Percentiles rank a stretch among this genome's conserved stretches.
Evolutionary conservation across 768 basidiomycete species (phyloP).

Genomic region (Suillus sp.): DNA sequence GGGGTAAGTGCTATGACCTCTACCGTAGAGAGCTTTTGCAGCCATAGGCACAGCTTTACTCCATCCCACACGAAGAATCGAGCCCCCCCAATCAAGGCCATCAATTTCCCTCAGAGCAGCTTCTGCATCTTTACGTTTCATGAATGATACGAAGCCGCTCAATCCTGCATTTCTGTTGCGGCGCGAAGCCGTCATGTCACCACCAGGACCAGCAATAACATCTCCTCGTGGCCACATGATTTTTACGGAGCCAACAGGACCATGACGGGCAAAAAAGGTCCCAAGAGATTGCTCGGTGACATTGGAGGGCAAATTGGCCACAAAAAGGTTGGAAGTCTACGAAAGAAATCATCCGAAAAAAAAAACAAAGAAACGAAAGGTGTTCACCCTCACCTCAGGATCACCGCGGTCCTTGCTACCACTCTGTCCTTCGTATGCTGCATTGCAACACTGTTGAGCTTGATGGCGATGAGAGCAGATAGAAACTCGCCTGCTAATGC

Average conservation of each 20-base stretch:
- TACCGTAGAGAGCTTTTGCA: conserved; percentile 79
- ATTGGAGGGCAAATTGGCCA: conserved; percentile 87
- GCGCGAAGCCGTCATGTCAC: conserved; percentile 74
- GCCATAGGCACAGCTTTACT: conserved; percentile 94
- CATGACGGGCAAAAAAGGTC: conserved; percentile 85
- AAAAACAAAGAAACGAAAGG: neutral
- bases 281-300: conserved; percentile 88
- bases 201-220: conserved; percentile 62
- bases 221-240: conserved; percentile 99
- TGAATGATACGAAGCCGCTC: conserved; percentile 96
- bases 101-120: conserved; percentile 86
- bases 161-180: conserved; percentile 74
- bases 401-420: conserved; percentile 90
- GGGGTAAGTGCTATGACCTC: conserved; percentile 18
- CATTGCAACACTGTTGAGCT: conserved; percentile 12
- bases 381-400: conserved; percentile 59
- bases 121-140: conserved; percentile 93
- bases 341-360: conserved; percentile 11
- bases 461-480: neutral
- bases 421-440: conserved; percentile 88
- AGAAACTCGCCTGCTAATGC: conserved; percentile 77
- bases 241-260: conserved; percentile 95
- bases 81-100: conserved; percentile 94
- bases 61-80: conserved; percentile 87
- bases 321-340: conserved; percentile 94